Evolutionary conservation across 2,329 filamentous ascomycete species (phyloP).

Genomic region (Penicillium sp.): DNA sequence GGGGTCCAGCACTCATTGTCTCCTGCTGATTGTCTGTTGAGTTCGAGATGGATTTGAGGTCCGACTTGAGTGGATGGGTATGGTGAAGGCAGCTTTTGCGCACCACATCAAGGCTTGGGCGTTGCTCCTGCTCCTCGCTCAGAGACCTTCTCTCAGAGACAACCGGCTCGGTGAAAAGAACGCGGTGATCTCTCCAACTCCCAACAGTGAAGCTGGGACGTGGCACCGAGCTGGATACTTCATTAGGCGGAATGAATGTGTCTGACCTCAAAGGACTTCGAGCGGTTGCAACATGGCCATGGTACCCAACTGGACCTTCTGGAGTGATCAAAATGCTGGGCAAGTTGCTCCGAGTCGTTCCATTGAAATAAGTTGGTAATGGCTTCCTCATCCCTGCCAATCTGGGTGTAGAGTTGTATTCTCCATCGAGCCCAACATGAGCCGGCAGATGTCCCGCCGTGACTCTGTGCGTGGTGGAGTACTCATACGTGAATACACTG

Average conservation of each 20-base stretch:
- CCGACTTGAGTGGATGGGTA: not conserved
- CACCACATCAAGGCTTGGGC: not conserved
- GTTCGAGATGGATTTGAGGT: slow-evolving; percentile 1
- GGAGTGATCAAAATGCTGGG: too few relatives aligned
- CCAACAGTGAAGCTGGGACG: not conserved
- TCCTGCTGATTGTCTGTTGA: slow-evolving; percentile 6
- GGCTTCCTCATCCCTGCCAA: not conserved
- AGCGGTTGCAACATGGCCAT: slow-evolving; percentile 7
- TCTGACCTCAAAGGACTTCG: not conserved
- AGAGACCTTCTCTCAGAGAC: not conserved
- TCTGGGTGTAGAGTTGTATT: not conserved
- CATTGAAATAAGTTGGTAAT: not conserved
- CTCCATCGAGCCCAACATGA: not conserved
- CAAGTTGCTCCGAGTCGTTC: too few relatives aligned
- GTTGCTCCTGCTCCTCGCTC: not conserved
- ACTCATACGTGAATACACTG: not conserved
- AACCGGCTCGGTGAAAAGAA: not conserved
- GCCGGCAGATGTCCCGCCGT: not conserved
- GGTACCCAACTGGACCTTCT: not conserved
- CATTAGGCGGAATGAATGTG: not conserved
- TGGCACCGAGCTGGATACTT: not conserved
- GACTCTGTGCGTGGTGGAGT: not conserved
- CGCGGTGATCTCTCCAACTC: not conserved
- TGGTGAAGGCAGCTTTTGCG: not conserved
- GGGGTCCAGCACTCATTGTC: not conserved